These are phyloP conservation scores for Paraphaeosphaeria minitans DNA, from an alignment of 2,329 filamentous ascomycete species.

Conservation along the genomic window DNA sequence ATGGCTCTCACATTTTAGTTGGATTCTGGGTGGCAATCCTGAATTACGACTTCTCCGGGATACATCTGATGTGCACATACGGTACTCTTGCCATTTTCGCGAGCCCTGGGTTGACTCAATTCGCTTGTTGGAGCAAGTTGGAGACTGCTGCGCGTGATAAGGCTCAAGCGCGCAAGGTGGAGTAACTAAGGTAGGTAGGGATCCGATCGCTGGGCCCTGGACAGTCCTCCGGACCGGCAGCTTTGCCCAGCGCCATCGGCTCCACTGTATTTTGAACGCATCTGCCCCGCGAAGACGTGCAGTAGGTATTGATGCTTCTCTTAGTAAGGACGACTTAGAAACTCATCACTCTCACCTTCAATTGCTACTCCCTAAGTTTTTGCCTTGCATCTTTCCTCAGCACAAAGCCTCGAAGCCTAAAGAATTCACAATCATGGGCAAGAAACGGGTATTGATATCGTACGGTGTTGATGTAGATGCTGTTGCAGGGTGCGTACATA, in stretches of 20 bases:
- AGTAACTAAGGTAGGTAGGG: constrained; percentile 1
- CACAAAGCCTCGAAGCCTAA: too few relatives aligned
- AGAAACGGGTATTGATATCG: constrained; percentile 60
- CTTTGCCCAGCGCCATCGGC: constrained; percentile 1
- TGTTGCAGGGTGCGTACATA: constrained; percentile 68
- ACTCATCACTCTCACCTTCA: not conserved
- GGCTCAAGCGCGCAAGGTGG: not conserved
- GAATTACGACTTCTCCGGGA: not conserved
- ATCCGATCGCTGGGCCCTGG: constrained; percentile 1
- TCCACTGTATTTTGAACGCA: not conserved
- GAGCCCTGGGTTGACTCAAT: not conserved
- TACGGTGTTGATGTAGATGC: constrained; percentile 76
- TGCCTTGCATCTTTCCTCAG: too few relatives aligned
- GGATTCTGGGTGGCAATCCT: not conserved
- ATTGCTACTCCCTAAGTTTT: too few relatives aligned
- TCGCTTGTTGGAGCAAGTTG: constrained; percentile 9
- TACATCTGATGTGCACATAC: not conserved
- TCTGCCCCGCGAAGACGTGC: not conserved
- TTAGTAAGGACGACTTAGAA: not conserved
- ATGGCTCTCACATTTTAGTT: not conserved
- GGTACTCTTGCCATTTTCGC: not conserved
- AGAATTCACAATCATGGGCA: constrained; percentile 40
- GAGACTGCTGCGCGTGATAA: constrained; percentile 9
- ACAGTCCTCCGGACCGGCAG: not conserved
- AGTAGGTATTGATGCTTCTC: not conserved